Conservation (phyloP, 192 early-diverging fungal genomes). For the Pilaira anomala region DNA sequence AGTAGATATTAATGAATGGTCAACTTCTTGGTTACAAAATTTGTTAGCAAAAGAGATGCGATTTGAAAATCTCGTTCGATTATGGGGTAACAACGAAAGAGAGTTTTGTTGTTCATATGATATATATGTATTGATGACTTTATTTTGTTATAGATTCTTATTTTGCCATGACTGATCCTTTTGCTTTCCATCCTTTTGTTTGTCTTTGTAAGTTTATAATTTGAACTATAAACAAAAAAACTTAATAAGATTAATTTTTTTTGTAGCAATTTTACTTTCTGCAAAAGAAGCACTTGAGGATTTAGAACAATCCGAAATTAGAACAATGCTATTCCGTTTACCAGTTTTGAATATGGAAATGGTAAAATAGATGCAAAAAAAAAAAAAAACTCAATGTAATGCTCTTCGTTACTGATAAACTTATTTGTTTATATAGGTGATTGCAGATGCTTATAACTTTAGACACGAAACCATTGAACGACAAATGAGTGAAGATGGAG, state of each 20-base stretch:
- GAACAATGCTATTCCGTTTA: conserved; percentile 73
- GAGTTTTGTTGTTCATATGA: too few relatives aligned
- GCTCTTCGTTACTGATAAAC: background rate
- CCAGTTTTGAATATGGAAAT: conserved; percentile 66
- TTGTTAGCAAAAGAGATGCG: conserved; percentile 78
- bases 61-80: conserved; percentile 66
- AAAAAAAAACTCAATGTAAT: background rate
- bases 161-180: conserved; percentile 69
- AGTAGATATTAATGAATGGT: conserved; percentile 83
- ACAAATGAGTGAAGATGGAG: conserved; percentile 46
- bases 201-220: conserved; percentile 54
- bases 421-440: conserved; percentile 38
- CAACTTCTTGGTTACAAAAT: conserved; percentile 76
- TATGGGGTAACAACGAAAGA: conserved; percentile 81
- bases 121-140: background rate
- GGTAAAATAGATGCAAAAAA: conserved; percentile 22
- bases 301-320: conserved; percentile 86
- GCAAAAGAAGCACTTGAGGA: conserved; percentile 80
- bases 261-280: conserved; percentile 64
- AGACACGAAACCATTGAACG: conserved; percentile 63
- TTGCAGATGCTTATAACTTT: conserved; percentile 66
- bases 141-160: conserved; percentile 62
- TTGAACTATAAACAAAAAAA: too few relatives aligned
- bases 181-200: conserved; percentile 83
- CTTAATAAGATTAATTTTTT: background rate